Evolutionary conservation across 2,329 filamentous ascomycete genomes (phyloP), one percentile per base, ranked within the genome.

Genomic region (Neonectria punicea): DNA sequence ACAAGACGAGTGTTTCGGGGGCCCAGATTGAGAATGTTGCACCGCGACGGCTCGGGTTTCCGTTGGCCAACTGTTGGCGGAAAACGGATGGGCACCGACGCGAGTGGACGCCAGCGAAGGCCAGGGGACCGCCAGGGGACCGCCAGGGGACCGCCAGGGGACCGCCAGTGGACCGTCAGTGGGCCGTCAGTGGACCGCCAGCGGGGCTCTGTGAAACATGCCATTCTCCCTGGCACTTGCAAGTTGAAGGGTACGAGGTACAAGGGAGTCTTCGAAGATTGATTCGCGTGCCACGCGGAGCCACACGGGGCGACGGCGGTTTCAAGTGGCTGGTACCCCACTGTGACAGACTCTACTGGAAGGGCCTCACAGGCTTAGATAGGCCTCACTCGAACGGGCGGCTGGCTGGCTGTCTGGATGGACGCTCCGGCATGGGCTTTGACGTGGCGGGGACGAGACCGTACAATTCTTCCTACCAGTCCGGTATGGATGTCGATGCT

Each of bases 241-340:
- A 46, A 22, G 28, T 55, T 55, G 18, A 39, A 46, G 30, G 20
- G 20, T n/a, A 16, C 18, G n/a, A 36, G 25, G 20, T 46, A 55
- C 22, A n/a, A 28, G 34, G 30, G 28, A 50, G 55, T 36, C 28
- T 16, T 32, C 10, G n/a, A 9, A 20, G 25, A 53, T 61, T 64
- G 61, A 55, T 60, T 60, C 51, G 61, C 43, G 53, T 34, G 53
- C 53, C 47, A 32, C 49, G 44, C 47, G 47, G 44, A 70, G 32
- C 28, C 18, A 51, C n/a, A 20, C 28, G 54, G 62, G 64, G 62
- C 68, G 61, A 57, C 65, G 70, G 71, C 63, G 71, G 71, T 73
- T 73, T 73, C 71, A 73, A 72, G 67, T 70, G 67, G 56, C 67
- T 66, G 60, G 14, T 7, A 62, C 63, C 64, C 68, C 71, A 70